Evolutionary conservation across 2,329 filamentous ascomycete species (phyloP).

Genomic region (Colletotrichum shisoi): DNA sequence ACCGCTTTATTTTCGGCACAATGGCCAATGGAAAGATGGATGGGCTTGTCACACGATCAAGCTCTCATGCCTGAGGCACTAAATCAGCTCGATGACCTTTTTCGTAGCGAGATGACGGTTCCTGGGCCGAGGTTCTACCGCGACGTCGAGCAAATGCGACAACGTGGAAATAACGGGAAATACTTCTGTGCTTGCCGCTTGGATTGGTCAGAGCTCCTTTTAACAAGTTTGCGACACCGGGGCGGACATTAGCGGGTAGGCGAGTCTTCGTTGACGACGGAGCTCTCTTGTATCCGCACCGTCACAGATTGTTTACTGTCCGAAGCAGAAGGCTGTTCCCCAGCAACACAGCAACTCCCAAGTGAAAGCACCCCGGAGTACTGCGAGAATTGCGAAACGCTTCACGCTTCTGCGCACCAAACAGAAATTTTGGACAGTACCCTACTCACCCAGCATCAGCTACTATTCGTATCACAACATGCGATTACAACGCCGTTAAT

Average conservation of each 20-base stretch:
- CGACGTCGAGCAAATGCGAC: background rate
- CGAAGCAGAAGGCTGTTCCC: conserved; percentile 5
- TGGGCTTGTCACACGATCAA: conserved; percentile 19
- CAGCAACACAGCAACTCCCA: conserved; percentile 1
- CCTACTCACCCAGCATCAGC: background rate
- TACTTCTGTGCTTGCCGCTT: conserved; percentile 2
- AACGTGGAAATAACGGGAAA: conserved; percentile 34
- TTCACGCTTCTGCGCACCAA: background rate
- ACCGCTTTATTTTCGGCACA: conserved; percentile 14
- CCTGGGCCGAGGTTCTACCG: conserved; percentile 31
- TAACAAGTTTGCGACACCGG: conserved; percentile 3
- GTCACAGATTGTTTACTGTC: conserved; percentile 1
- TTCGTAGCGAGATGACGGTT: conserved; percentile 28
- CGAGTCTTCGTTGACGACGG: conserved; percentile 4
- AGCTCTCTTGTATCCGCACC: background rate
- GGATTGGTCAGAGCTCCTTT: conserved; percentile 30
- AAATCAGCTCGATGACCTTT: background rate
- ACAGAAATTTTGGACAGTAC: background rate
- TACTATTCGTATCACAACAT: background rate
- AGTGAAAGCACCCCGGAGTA: background rate
- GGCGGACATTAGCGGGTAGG: background rate
- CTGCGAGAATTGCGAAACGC: background rate
- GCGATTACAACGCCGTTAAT: background rate
- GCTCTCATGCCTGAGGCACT: background rate
- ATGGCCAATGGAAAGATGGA: background rate